Evolutionary conservation across 2,329 filamentous ascomycete species (phyloP).

Genomic region (Fusarium multiceps): DNA sequence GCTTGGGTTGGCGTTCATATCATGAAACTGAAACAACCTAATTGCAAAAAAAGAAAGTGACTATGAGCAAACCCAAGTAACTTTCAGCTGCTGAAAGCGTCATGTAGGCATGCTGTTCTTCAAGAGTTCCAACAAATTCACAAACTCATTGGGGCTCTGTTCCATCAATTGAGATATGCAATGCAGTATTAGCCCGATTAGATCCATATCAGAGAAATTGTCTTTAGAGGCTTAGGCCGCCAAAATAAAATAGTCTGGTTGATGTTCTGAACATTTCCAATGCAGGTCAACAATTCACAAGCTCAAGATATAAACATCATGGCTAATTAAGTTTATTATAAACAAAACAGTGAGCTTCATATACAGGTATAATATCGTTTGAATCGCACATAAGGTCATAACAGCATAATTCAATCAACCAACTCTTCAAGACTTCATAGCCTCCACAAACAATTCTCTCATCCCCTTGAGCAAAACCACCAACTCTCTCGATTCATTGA

Average conservation of each 20-base stretch:
- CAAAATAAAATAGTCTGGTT: background rate
- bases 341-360: background rate
- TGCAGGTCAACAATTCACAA: background rate
- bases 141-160: background rate
- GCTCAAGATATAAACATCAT: background rate
- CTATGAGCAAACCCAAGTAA: background rate
- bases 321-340: background rate
- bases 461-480: slow-evolving; percentile 81
- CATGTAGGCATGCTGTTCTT: background rate
- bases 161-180: background rate
- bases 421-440: slow-evolving; percentile 62
- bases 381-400: slow-evolving; percentile 23
- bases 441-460: slow-evolving; percentile 80
- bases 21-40: slow-evolving; percentile 1
- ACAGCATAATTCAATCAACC: slow-evolving; percentile 4
- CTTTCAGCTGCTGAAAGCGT: background rate
- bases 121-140: background rate
- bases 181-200: background rate
- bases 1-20: background rate
- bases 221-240: background rate
- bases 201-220: background rate
- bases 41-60: background rate
- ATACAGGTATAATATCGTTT: slow-evolving; percentile 16
- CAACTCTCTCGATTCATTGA: slow-evolving; percentile 85
- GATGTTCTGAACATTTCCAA: background rate